Conservation (phyloP, 129 eudicot genomes). For the Flaveria linearis region DNA sequence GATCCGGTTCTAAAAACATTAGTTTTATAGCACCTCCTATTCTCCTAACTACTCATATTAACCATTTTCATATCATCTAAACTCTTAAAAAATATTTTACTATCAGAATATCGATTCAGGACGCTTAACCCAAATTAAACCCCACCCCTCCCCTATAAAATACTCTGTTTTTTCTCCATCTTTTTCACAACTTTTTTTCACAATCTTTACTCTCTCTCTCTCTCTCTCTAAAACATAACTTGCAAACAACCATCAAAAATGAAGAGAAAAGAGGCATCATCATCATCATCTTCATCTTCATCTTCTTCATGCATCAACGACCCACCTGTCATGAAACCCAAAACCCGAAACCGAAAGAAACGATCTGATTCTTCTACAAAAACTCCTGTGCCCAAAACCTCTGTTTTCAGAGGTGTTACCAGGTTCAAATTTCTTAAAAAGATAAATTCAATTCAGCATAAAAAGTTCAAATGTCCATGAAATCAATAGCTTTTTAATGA, state of each 20-base stretch:
- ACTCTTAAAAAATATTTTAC: too few relatives aligned
- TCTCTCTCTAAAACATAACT: background rate
- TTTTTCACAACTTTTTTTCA: conserved; percentile 43
- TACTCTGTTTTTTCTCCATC: conserved; percentile 15
- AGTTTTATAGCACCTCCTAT: too few relatives aligned
- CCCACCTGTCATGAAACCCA: conserved; percentile 11
- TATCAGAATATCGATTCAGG: too few relatives aligned
- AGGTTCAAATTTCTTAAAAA: conserved; percentile 35
- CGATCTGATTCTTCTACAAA: conserved; percentile 30
- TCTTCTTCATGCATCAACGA: conserved; percentile 44
- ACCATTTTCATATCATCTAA: too few relatives aligned
- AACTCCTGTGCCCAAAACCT: conserved; percentile 44
- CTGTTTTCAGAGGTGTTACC: conserved; percentile 81
- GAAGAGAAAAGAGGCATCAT: conserved; percentile 41
- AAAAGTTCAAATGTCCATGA: background rate
- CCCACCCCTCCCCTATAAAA: background rate
- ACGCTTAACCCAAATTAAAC: background rate
- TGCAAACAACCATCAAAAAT: background rate
- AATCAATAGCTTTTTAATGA: background rate
- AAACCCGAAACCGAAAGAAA: conserved; percentile 24
- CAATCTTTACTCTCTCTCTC: background rate
- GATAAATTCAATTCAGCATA: background rate
- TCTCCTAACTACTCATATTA: too few relatives aligned
- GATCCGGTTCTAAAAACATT: too few relatives aligned
- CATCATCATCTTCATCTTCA: conserved; percentile 30